Conservation (phyloP, 2,329 filamentous ascomycete genomes). For the Harringtonia aguacate region DNA sequence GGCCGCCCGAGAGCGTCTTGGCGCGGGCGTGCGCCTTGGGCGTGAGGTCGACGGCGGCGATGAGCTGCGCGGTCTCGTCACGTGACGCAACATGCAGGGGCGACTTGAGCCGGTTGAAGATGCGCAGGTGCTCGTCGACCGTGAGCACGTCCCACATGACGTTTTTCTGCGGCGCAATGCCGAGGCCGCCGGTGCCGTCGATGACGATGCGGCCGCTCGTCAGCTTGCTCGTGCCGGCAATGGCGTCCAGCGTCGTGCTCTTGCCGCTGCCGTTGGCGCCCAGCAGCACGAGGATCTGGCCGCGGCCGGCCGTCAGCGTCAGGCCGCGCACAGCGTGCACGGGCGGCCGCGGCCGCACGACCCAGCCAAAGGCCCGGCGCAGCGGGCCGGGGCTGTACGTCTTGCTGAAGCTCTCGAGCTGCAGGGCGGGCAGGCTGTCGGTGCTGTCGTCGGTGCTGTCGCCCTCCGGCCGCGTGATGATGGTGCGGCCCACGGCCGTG, state of each 20-base stretch:
- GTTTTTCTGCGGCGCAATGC: slow-evolving; percentile 87
- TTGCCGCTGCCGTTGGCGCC: slow-evolving; percentile 89
- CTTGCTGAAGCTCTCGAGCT: slow-evolving; percentile 66
- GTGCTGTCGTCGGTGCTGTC: slow-evolving; percentile 14
- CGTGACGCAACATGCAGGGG: slow-evolving; percentile 42
- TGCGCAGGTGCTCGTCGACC: slow-evolving; percentile 70
- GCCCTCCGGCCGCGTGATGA: slow-evolving; percentile 24
- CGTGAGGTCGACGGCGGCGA: slow-evolving; percentile 61
- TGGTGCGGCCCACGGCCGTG: slow-evolving; percentile 48
- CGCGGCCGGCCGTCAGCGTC: slow-evolving; percentile 58
- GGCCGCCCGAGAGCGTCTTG: slow-evolving; percentile 76
- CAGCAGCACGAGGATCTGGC: slow-evolving; percentile 76
- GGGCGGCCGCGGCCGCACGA: slow-evolving; percentile 42
- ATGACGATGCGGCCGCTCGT: slow-evolving; percentile 69
- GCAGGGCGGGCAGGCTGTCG: slow-evolving; percentile 51
- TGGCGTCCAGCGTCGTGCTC: slow-evolving; percentile 78
- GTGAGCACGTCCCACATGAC: slow-evolving; percentile 87
- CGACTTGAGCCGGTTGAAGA: slow-evolving; percentile 77
- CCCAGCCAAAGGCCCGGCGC: slow-evolving; percentile 37
- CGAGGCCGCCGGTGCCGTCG: slow-evolving; percentile 67
- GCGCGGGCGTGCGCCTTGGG: slow-evolving; percentile 63
- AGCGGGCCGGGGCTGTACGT: slow-evolving; percentile 59
- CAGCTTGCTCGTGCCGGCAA: slow-evolving; percentile 70
- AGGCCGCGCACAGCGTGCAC: slow-evolving; percentile 73
- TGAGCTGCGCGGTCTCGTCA: slow-evolving; percentile 50